Conservation (phyloP, 768 basidiomycete genomes). For the Russula virescens region DNA sequence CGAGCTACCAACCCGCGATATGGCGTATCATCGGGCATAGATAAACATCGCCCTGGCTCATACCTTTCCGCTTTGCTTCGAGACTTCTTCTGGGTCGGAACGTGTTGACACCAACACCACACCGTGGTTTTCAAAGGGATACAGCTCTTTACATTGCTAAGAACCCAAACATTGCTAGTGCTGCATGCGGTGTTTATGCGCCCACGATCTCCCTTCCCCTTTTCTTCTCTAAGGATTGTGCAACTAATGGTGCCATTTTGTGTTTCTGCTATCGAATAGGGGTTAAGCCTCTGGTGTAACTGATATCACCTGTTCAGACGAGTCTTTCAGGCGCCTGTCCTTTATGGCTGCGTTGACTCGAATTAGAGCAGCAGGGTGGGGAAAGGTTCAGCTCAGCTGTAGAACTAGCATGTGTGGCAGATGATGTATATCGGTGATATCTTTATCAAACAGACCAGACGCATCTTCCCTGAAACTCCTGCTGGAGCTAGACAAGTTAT, state of each 20-base stretch:
- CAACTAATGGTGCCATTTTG: too few species aligned
- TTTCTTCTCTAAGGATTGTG: too few species aligned
- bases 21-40: constrained; percentile 79
- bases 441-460: too few species aligned
- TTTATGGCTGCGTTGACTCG: too few species aligned
- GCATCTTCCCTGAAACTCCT: too few species aligned
- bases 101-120: background rate
- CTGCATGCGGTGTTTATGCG: background rate
- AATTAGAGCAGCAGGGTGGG: too few species aligned
- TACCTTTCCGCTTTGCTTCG: background rate
- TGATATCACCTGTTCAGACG: background rate
- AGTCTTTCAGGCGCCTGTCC: background rate
- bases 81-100: background rate
- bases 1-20: constrained; percentile 48
- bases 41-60: constrained; percentile 30
- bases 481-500: too few species aligned
- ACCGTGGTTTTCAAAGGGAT: constrained; percentile 3
- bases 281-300: too few species aligned
- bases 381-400: too few species aligned
- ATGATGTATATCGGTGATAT: too few species aligned
- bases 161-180: background rate
- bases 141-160: background rate
- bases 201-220: background rate
- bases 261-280: too few species aligned
- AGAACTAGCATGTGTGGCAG: too few species aligned